Evolutionary conservation across 179 eudicot species (phyloP), one percentile per base, ranked within the genome.

Genomic region (Beta corolliflora): DNA sequence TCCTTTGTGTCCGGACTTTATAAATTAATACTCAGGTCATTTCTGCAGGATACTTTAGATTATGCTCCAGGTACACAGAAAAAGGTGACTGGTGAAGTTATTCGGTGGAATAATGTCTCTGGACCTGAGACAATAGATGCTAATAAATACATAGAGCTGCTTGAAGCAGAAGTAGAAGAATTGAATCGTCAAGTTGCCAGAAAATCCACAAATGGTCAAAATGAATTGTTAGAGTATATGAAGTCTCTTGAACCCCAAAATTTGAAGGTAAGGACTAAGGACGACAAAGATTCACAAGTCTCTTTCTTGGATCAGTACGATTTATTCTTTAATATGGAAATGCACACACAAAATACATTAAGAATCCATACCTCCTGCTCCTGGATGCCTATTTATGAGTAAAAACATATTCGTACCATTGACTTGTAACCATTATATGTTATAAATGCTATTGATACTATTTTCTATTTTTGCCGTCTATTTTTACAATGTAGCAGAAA

Each of bases 161-260:
- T 94, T 83, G 98, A 94, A 88, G 95, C 97, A 73, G 97, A 94
- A 84, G 86, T 94, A 67, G 98, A 94, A 84, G 95, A 94, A 87
- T 89, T 94, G 60, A 89, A 88, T 82, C 92, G 87, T 59, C 95
- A 91, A 81, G 92, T 92, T 61, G 93, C 85, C 73, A 88, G 92
- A 81, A 92, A 90, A 84, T 86, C 95, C 87, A 79, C 85, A n/a
- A 84, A 86, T 80, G 97, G 92, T 71, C 91, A 86, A 72, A 94
- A 94, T 86, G 98, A 92, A 80, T 76, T 94, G 70, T 85, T 94
- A 90, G 98, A 92, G 75, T 94, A 86, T 84, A 88, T 94, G 73
- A 94, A 92, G 85, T 84, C 97, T 19, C 94, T 94, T 55, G 93
- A 94, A 81, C 98, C 98, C 71, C 98, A 91, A 88, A 94, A 94